Conservation (phyloP, 768 basidiomycete genomes). For the Fomitopsis serialis region DNA sequence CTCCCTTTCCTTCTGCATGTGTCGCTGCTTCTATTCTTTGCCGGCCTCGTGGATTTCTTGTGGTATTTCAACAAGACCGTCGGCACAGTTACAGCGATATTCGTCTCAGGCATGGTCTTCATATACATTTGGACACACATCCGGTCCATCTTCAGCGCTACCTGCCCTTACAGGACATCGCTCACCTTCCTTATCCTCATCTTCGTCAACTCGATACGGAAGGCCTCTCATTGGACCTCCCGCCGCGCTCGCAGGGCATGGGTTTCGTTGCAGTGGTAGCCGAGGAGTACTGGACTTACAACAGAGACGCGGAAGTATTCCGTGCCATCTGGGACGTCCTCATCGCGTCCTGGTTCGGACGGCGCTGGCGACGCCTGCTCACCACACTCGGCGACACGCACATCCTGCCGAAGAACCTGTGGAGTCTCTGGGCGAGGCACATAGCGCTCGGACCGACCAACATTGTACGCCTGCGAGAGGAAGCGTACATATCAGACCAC, state of each 20-base stretch:
- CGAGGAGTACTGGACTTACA: neutral
- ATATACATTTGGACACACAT: conserved; percentile 14
- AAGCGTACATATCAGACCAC: neutral
- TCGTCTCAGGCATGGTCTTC: conserved; percentile 6
- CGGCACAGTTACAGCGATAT: conserved; percentile 4
- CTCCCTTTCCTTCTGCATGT: conserved; percentile 47
- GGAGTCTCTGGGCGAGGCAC: neutral
- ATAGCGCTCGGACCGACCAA: neutral
- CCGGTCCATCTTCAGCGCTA: conserved; percentile 9
- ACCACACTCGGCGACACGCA: neutral
- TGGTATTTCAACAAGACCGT: conserved; percentile 19
- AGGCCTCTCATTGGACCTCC: neutral
- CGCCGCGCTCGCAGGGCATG: neutral
- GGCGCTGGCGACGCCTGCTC: neutral
- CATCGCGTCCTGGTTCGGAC: neutral
- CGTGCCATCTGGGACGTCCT: neutral
- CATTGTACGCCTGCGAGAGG: neutral
- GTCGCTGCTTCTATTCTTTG: conserved; percentile 47
- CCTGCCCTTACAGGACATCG: conserved; percentile 18
- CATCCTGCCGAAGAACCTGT: neutral
- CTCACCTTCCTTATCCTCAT: conserved; percentile 4
- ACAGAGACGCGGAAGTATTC: neutral
- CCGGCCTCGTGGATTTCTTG: conserved; percentile 41
- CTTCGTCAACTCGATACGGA: neutral
- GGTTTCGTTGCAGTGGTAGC: neutral